Percentiles rank a stretch among this genome's conserved stretches.
These are phyloP conservation scores for Grosmannia clavigera DNA, from an alignment of 2,329 filamentous ascomycete genomes.

Conservation along the genomic window DNA sequence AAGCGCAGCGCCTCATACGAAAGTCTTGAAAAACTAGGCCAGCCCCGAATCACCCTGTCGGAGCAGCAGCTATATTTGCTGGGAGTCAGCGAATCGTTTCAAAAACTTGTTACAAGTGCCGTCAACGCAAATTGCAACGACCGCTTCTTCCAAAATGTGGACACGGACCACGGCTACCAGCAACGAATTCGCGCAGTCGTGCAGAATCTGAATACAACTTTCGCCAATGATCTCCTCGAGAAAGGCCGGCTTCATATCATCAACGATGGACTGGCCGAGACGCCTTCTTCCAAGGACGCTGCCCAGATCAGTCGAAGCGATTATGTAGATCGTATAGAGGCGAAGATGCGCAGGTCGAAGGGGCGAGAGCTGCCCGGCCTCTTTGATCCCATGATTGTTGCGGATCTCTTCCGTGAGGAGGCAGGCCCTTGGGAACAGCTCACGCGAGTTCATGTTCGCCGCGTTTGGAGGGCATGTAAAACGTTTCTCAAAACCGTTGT, in stretches of 20 bases:
- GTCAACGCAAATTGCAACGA: constrained; percentile 17
- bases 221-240: constrained; percentile 20
- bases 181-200: constrained; percentile 40
- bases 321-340: constrained; percentile 15
- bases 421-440: constrained; percentile 19
- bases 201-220: constrained; percentile 34
- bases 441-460: constrained; percentile 8
- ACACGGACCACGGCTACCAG: constrained; percentile 19
- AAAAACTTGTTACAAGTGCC: constrained; percentile 13
- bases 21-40: background rate
- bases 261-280: background rate
- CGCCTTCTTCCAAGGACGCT: constrained; percentile 3
- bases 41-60: background rate
- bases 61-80: constrained; percentile 18
- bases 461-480: constrained; percentile 12
- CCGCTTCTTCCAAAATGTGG: constrained; percentile 10
- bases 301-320: constrained; percentile 8
- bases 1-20: constrained; percentile 2
- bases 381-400: constrained; percentile 22
- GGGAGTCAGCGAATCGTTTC: constrained; percentile 15
- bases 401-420: constrained; percentile 21
- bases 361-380: constrained; percentile 24
- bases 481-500: constrained; percentile 13
- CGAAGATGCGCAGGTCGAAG: constrained; percentile 15
- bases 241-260: constrained; percentile 18